Base-by-base conservation (phyloP, 1,139 yeast species). In the Saccharomyces uvarum region DNA sequence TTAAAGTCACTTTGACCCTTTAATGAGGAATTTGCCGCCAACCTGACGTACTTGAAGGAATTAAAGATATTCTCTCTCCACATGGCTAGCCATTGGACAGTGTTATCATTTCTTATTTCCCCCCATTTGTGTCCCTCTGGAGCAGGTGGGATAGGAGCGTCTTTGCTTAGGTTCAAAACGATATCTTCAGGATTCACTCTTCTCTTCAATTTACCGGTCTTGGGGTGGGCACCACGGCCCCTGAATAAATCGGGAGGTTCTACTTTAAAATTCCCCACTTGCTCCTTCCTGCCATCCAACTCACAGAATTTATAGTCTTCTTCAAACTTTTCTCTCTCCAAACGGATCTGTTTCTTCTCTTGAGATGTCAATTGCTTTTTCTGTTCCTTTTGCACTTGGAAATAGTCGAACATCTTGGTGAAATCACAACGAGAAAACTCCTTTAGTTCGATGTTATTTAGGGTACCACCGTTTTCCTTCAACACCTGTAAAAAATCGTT, bases 221-320 rank as follows among this genome's bases (percentile, higher is more conserved):
- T 90, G 16, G 98, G 98, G 70, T 91, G 98, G 0, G 91, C 91
- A 63, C 99, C 98, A 70, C 98, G 87, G 48, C 98, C 99, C 69
- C 98, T 79, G 68, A 91, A 93, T 55, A 93, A 74, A 2, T 96
- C 97, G 0, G 99, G 98, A 49, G 98, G 98, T 75, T 93, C 99
- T 53, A 93, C 85, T 65, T 93, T 77, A 70, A 91, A 91, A 68
- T 93, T 91, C 16, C 98, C 98, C 46, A 93, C 95, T 64, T 85
- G 91, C 68, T 91, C 97, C 65, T 81, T 86, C 61, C 96, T 80
- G 21, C 97, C 98, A 69, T 93, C 89, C 53, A 91, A 75, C 47
- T 80, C 67, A 73, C 98, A 91, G 16, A 80, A 83, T 66, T 87
- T 88, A 73, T 76, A 93, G 44, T 87, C 86, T 65, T 88, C 97